Evolutionary conservation across 2,329 filamentous ascomycete species (phyloP).

Genomic region (Dactylellina leptospora): DNA sequence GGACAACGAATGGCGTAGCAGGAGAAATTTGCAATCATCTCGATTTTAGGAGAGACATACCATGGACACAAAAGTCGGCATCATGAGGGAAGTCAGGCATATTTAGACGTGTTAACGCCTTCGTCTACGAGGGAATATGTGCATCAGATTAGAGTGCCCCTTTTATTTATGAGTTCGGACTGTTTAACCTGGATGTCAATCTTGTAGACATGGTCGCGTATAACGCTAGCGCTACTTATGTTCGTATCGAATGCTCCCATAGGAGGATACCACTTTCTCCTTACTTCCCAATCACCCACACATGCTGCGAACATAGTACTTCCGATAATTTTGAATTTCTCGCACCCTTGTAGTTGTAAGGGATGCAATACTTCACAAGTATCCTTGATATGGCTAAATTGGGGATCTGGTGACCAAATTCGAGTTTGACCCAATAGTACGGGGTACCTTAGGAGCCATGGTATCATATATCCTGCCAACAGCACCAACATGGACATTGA

Average conservation of each 20-base stretch:
- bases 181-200: constrained; percentile 33
- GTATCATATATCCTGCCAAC: constrained; percentile 18
- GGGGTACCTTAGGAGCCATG: constrained; percentile 26
- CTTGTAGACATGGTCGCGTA: constrained; percentile 33
- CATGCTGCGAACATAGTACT: constrained; percentile 31
- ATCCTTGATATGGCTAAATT: constrained; percentile 16
- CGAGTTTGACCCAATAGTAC: constrained; percentile 24
- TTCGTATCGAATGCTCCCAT: constrained; percentile 17
- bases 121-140: constrained; percentile 7
- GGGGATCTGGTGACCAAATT: constrained; percentile 32
- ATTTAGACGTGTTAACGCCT: constrained; percentile 12
- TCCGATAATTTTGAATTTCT: constrained; percentile 46
- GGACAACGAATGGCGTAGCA: neutral
- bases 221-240: neutral
- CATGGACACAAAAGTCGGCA: constrained; percentile 32
- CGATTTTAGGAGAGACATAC: constrained; percentile 8
- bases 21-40: neutral
- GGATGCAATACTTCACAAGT: constrained; percentile 21
- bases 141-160: neutral
- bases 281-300: constrained; percentile 18
- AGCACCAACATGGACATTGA: neutral
- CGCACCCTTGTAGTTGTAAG: constrained; percentile 17
- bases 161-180: neutral
- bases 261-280: constrained; percentile 38
- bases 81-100: constrained; percentile 33